Percentiles rank a stretch among this genome's conserved stretches.
Conservation (phyloP, 139 green algal species). For the Zygnema circumcarinatum region DNA sequence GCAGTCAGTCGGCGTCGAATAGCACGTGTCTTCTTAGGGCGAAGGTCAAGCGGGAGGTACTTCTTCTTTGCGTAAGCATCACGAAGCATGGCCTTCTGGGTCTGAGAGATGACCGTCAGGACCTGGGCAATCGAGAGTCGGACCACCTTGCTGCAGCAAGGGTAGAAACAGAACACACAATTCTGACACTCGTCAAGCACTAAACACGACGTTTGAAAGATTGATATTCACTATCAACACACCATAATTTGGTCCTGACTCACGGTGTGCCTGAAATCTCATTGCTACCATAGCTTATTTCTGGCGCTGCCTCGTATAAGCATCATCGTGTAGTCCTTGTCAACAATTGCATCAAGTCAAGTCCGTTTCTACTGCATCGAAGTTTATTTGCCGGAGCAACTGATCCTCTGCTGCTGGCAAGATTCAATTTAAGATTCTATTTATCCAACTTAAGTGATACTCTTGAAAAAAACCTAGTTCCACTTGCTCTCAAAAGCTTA, state of each 20-base stretch:
- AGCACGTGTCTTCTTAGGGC: constrained; percentile 96
- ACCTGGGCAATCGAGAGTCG: constrained; percentile 94
- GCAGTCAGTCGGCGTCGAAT: constrained; percentile 88
- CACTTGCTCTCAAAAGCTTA: too few relatives aligned
- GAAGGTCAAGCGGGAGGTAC: constrained; percentile 92
- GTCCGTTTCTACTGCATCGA: too few relatives aligned
- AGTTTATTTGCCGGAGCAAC: too few relatives aligned
- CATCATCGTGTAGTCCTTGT: too few relatives aligned
- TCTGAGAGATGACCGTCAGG: constrained; percentile 94
- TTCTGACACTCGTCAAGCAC: background rate
- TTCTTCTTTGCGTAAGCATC: constrained; percentile 85
- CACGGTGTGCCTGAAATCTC: too few relatives aligned
- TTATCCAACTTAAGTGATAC: too few relatives aligned
- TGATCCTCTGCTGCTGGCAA: too few relatives aligned
- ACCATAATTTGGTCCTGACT: background rate
- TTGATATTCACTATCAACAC: background rate
- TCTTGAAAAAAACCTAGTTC: too few relatives aligned
- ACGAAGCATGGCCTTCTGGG: constrained; percentile 83
- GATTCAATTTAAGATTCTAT: too few relatives aligned
- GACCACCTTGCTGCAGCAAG: constrained; percentile 71
- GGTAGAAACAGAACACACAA: background rate
- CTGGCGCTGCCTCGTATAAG: too few relatives aligned
- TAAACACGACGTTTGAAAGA: background rate
- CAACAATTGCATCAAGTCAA: too few relatives aligned
- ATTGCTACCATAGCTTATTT: too few relatives aligned